These are phyloP conservation scores for Hanseniaspora clermontiae DNA, from an alignment of 805 yeast genomes.

Conservation along the genomic window DNA sequence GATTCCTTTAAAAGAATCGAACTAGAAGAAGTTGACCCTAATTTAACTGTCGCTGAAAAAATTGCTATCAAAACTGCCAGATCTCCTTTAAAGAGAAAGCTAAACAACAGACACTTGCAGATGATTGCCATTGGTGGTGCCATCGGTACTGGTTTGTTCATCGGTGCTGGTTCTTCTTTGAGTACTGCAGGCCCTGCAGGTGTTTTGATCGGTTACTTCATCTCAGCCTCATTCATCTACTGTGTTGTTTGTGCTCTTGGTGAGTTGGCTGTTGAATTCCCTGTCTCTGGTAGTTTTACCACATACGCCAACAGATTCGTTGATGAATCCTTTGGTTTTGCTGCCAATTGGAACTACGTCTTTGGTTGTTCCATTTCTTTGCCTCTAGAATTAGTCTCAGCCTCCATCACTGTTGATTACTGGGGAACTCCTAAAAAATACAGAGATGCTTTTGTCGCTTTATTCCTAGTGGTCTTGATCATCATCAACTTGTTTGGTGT, in stretches of 20 bases:
- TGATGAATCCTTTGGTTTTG: constrained; percentile 53
- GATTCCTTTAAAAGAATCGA: constrained; percentile 38
- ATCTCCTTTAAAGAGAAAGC: constrained; percentile 44
- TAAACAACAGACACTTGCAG: constrained; percentile 45
- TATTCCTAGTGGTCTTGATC: constrained; percentile 37
- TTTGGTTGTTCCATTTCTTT: constrained; percentile 40
- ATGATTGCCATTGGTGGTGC: constrained; percentile 63
- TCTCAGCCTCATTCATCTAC: constrained; percentile 47
- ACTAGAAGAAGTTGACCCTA: constrained; percentile 30
- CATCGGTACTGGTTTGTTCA: constrained; percentile 65
- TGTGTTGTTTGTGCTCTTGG: constrained; percentile 50
- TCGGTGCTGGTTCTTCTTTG: constrained; percentile 55
- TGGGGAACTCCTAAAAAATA: constrained; percentile 39
- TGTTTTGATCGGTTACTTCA: constrained; percentile 40
- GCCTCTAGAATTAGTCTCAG: constrained; percentile 42
- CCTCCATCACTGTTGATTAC: constrained; percentile 40
- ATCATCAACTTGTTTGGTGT: constrained; percentile 43
- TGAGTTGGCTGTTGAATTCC: constrained; percentile 48
- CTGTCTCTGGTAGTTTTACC: constrained; percentile 52
- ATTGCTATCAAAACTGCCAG: constrained; percentile 36
- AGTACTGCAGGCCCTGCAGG: constrained; percentile 58
- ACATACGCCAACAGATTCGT: constrained; percentile 46
- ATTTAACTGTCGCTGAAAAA: constrained; percentile 33
- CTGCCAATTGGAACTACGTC: constrained; percentile 47
- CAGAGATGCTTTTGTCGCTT: constrained; percentile 38